Evolutionary conservation across 2,329 filamentous ascomycete species (phyloP), one percentile per base, ranked within the genome.

Genomic region (Tolypocladium guangdongense): DNA sequence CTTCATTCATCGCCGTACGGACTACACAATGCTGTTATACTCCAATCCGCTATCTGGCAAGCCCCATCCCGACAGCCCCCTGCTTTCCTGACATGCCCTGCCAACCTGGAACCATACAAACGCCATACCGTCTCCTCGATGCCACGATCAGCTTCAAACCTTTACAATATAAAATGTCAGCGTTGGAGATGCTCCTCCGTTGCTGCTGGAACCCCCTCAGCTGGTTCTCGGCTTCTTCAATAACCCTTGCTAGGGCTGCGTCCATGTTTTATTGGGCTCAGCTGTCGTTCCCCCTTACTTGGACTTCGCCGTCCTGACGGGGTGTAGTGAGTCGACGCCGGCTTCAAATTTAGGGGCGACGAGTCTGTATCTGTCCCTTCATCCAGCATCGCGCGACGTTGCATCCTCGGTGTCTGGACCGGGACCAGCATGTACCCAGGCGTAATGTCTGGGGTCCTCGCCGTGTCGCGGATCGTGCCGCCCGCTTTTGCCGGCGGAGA

Each of bases 351-450:
- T 6, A 69, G 69, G 0, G 77, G 76, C 8, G 77, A 77, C 30
- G 59, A 74, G 52, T 82, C 79, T 3, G 76, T 79, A 41, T 81
- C 78, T 0, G 73, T 76, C 1, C 66, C 73, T 10, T 78, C 75
- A 50, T 73, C 71, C 11, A 71, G 54, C 49, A 72, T 63, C n/a
- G 67, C 66, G 48, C 74, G 71, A 24, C 76, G 70, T 52, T 71
- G 71, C 50, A 70, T 61, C 35, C 64, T 69, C 5, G 76, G 76
- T 16, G 76, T 79, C 58, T 77, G 74, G 30, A 78, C 72, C 4
- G 75, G 76, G 50, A 77, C 71, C 67, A 72, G 74, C 62, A 78
- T 76, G 59, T 76, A 77, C 0, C 73, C 72, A 49, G 76, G 73
- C 5, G 64, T 63, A 6, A 62, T 60, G 43, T 67, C 63, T 1